Base-by-base conservation (phyloP, 2,329 filamentous ascomycete genomes). In the Periconia sp. region DNA sequence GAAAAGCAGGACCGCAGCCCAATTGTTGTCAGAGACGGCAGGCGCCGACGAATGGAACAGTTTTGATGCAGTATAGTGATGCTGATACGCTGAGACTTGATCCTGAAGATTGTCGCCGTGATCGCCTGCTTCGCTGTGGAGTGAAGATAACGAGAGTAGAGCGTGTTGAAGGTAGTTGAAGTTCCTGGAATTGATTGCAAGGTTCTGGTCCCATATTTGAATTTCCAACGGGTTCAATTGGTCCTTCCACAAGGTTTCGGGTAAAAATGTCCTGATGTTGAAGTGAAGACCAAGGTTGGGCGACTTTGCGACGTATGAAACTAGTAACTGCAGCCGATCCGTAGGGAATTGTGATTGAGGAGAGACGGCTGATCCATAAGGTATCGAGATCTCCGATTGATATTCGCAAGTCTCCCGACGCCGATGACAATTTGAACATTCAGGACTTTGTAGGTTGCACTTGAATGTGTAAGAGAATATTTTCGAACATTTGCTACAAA, bases 51-150 rank as follows among this genome's bases (percentile, higher is more conserved):
- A 19, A 2, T 22, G 29, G 16, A 37, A 43, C 2, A 24, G 10
- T 10, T 7, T 26, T 8, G 35, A 37, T n/a, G 40, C 40, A 9
- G 11, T 16, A 10, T 38, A 23, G 17, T 43, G 35, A 16, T 43
- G 40, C 9, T 22, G 26, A 25, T 43, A 43, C 10, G 34, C 35
- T 19, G n/a, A n/a, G 15, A 18, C 16, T 10, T 15, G n/a, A 23
- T 13, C 13, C 7, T 7, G n/a, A 8, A 12, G 8, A n/a, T 15
- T 13, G 19, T 22, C 6, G 3, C n/a, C 19, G 11, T 13, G 8
- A 24, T 7, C 13, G n/a, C 13, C n/a, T 29, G 23, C 7, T 29
- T 5, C 23, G 13, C n/a, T 8, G 19, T 28, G 17, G 8, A 37
- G 23, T 16, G 5, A 28, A 8, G 18, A 8, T 19, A 37, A 8